A percentile compares a stretch with the other conserved stretches of the same genome.
phyloP scores from a whole-genome alignment of 2,329 filamentous ascomycete genomes.

The Parastagonospora nodorum region DNA sequence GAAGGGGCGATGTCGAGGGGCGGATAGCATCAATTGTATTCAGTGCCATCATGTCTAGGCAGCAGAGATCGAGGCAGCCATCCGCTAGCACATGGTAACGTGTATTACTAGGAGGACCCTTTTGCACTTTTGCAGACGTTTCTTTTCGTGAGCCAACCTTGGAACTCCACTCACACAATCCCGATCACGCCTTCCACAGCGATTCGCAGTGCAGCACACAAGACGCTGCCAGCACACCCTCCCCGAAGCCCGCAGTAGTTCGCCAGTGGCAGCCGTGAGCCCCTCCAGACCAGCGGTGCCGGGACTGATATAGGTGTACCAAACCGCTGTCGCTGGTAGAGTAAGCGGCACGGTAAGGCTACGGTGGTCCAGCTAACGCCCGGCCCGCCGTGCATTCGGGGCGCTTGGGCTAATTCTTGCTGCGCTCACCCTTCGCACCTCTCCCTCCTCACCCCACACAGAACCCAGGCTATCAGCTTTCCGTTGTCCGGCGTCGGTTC shows the following conservation, averaged over 20 bases:
- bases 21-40: neutral
- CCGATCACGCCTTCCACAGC: too few relatives aligned
- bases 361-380: constrained; percentile 9
- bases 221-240: neutral
- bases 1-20: neutral
- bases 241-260: neutral
- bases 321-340: neutral
- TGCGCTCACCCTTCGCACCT: constrained; percentile 31
- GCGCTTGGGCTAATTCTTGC: constrained; percentile 34
- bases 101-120: too few relatives aligned
- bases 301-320: neutral
- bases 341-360: constrained; percentile 8
- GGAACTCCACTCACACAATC: too few relatives aligned
- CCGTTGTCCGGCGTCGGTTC: constrained; percentile 44
- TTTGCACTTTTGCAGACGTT: too few relatives aligned
- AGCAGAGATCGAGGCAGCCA: too few relatives aligned
- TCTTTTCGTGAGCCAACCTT: too few relatives aligned
- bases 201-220: neutral
- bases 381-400: constrained; percentile 14
- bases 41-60: too few relatives aligned
- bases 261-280: neutral
- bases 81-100: too few relatives aligned
- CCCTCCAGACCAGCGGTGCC: constrained; percentile 1
- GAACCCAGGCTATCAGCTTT: constrained; percentile 29
- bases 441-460: constrained; percentile 44